Percentiles rank a stretch among this genome's conserved stretches.
Conservation (phyloP, 345 rosid species). For the Reutealis trisperma region DNA sequence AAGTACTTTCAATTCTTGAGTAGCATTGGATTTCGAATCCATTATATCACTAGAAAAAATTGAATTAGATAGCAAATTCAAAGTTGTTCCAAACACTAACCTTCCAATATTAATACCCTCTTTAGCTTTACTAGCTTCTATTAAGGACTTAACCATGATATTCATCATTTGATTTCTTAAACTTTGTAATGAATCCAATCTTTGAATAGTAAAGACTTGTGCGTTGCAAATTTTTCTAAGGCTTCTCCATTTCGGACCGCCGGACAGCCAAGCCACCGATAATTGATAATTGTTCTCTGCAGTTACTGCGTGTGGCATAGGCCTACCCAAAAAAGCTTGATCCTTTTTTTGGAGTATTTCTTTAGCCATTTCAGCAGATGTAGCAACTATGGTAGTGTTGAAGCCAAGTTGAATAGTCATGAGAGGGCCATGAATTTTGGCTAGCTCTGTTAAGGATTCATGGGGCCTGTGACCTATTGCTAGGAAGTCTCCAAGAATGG, state of each 20-base stretch:
- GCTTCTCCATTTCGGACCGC: slow-evolving; percentile 39
- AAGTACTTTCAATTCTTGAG: neutral
- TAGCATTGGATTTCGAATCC: neutral
- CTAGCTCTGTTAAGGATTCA: slow-evolving; percentile 37
- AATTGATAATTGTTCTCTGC: slow-evolving; percentile 23
- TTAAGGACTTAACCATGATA: neutral
- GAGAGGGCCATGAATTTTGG: slow-evolving; percentile 44
- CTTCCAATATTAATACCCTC: neutral
- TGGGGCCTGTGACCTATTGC: slow-evolving; percentile 39
- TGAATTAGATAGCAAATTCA: neutral
- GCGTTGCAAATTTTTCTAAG: slow-evolving; percentile 37
- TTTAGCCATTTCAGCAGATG: slow-evolving; percentile 42
- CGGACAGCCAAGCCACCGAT: slow-evolving; percentile 42
- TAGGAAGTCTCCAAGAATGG: slow-evolving; percentile 47
- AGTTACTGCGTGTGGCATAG: slow-evolving; percentile 16
- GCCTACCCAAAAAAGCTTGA: slow-evolving; percentile 27
- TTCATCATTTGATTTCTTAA: neutral
- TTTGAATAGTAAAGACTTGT: slow-evolving; percentile 35
- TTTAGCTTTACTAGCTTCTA: neutral
- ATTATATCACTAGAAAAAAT: neutral
- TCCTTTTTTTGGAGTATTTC: slow-evolving; percentile 47
- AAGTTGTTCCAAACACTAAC: neutral
- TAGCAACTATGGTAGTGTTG: slow-evolving; percentile 37
- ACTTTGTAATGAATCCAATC: slow-evolving; percentile 33
- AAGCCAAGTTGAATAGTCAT: slow-evolving; percentile 45